Base-by-base conservation (phyloP, 2,329 filamentous ascomycete genomes). In the Scytalidium sp. region DNA sequence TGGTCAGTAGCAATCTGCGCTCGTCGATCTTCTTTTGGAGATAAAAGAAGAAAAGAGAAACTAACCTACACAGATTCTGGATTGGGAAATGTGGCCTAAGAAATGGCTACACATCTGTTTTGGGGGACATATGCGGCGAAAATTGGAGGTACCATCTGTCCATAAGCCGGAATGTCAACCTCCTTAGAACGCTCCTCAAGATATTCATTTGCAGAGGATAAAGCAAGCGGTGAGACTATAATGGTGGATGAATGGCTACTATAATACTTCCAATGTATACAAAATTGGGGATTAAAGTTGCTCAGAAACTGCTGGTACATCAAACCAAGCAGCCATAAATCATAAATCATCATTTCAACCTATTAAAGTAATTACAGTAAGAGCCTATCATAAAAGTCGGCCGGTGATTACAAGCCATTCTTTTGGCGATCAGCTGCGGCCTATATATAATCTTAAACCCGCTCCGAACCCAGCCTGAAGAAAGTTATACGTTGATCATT, bases 1-100 rank as follows among this genome's bases (percentile, higher is more conserved):
- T 56, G 64, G 62, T 64, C 50, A 43, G 61, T 59, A 36, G 7
- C 17, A n/a, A 5, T n/a, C 13, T 36, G 7, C 32, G 5, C 5
- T 36, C 32, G 13, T 36, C 32, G 15, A n/a, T n/a, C 15, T 15
- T 15, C 32, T 36, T 15, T 36, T 36, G 6, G 15, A 9, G 7
- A n/a, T 36, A n/a, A 15, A 36, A 36, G 8, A 36, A n/a, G 8
- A 8, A 36, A 27, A 27, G 25, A 27, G 25, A 36, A 9, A 4
- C 17, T 36, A 15, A 36, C 32, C 5, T 36, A 15, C 32, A 4
- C 17, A 36, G 32, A 36, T 36, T 8, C 32, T 15, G 32, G 32
- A 7, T 8, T 36, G 13, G 32, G 6, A 15, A 36, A 36, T 36
- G 32, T 36, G 5, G 32, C 32, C 17, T 36, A 15, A n/a, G 15